Evolutionary conservation across 768 basidiomycete genomes (phyloP).

Genomic region (Pleurotus eryngii): DNA sequence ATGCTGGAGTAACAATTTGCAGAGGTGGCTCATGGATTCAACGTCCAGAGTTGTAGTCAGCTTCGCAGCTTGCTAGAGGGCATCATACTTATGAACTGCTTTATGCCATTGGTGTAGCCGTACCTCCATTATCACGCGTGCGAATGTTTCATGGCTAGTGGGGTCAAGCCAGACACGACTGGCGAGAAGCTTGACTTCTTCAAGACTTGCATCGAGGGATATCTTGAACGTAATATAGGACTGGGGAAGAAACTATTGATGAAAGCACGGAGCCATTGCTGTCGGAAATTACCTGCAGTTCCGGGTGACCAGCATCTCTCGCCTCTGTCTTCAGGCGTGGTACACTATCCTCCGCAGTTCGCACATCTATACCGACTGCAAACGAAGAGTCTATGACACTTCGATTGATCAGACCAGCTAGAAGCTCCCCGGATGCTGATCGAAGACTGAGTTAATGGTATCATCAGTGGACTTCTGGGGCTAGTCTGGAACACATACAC

Average conservation of each 20-base stretch:
- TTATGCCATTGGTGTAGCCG: slow-evolving; percentile 10
- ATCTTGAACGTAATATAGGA: slow-evolving; percentile 58
- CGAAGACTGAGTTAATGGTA: slow-evolving; percentile 18
- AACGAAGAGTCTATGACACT: slow-evolving; percentile 55
- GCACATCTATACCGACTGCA: slow-evolving; percentile 49
- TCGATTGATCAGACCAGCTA: slow-evolving; percentile 51
- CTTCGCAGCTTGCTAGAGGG: slow-evolving; percentile 55
- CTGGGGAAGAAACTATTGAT: slow-evolving; percentile 27
- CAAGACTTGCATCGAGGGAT: slow-evolving; percentile 40
- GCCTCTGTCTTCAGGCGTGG: slow-evolving; percentile 56
- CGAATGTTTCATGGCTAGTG: slow-evolving; percentile 54
- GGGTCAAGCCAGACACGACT: slow-evolving; percentile 53
- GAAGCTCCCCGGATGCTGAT: slow-evolving; percentile 43
- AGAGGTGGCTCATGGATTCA: slow-evolving; percentile 68
- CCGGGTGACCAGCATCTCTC: slow-evolving; percentile 48
- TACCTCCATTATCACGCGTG: slow-evolving; percentile 57
- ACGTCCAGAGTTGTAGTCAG: slow-evolving; percentile 55
- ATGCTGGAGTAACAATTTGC: slow-evolving; percentile 58
- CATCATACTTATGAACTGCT: not conserved
- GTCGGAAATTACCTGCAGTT: slow-evolving; percentile 46
- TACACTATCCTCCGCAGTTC: slow-evolving; percentile 43
- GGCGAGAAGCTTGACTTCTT: slow-evolving; percentile 36
- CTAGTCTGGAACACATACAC: slow-evolving; percentile 24
- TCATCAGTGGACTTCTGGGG: slow-evolving; percentile 20
- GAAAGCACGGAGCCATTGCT: slow-evolving; percentile 5